A percentile compares a stretch with the other conserved stretches of the same genome.
Evolutionary conservation across 2,329 filamentous ascomycete genomes (phyloP).

Genomic region (Pseudogymnoascus sp.): DNA sequence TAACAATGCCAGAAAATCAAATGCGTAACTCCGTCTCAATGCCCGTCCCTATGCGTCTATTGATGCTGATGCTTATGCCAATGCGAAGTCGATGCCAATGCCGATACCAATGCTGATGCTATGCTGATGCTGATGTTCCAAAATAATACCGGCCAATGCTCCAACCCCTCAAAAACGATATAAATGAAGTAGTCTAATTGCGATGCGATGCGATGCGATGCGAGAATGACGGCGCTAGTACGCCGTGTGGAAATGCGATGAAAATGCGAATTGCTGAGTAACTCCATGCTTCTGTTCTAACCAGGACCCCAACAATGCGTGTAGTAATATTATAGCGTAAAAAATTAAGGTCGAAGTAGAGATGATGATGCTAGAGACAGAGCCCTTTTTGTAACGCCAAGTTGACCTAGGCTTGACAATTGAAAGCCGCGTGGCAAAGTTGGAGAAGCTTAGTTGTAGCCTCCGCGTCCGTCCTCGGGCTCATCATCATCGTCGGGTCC

Average conservation of each 20-base stretch:
- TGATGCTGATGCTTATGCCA: not conserved
- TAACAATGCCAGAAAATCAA: not conserved
- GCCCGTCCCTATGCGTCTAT: not conserved
- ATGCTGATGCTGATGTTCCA: not conserved
- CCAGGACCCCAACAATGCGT: not conserved
- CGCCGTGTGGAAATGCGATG: not conserved
- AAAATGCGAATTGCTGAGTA: not conserved
- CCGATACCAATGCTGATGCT: not conserved
- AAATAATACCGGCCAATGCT: not conserved
- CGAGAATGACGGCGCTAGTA: not conserved
- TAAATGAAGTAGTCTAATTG: not conserved
- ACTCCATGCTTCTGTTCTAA: not conserved
- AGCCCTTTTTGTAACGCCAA: not conserved
- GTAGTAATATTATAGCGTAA: not conserved
- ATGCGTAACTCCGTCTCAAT: constrained; percentile 1
- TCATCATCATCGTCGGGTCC: constrained; percentile 26
- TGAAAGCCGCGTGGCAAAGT: not conserved
- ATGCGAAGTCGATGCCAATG: not conserved
- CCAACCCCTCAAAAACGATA: not conserved
- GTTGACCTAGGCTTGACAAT: not conserved
- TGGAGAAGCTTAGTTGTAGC: constrained; percentile 21
- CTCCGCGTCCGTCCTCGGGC: constrained; percentile 26
- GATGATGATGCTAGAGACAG: not conserved
- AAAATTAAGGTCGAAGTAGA: not conserved
- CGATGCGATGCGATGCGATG: not conserved